Base-by-base conservation (phyloP, 2,329 filamentous ascomycete species). In the Venturia carpophila region DNA sequence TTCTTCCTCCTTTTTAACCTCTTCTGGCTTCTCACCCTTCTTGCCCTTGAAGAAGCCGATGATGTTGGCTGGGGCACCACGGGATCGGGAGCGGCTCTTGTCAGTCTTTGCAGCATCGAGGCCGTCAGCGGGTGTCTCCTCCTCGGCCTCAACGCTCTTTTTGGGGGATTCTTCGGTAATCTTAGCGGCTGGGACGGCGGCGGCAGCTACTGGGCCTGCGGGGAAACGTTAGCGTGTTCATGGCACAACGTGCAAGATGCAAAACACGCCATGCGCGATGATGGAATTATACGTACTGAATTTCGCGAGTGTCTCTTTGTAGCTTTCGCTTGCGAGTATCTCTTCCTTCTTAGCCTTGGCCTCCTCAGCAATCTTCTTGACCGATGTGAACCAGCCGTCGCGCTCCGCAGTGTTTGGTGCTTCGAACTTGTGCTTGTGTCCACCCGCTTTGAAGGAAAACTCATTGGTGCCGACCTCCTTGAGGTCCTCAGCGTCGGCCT, bases 351-450 rank as follows among this genome's bases (percentile, higher is more conserved):
- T 80, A 71, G 88, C 88, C 84, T 94, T 95, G 73, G 91, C 92
- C 80, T 96, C 91, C 63, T 87, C 83, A 64, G 90, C 84, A 82
- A 92, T 91, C 73, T 84, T 79, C 84, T 94, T 92, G 71, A 96
- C 77, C 73, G 92, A 89, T 68, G 86, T 80, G 72, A 96, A 85
- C 94, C 94, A 97, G 83, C 89, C 91, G 78, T 96, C 91, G 75
- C 93, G 92, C 80, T 97, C 92, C 67, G 85, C 80, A 61, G 84
- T 72, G 72, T 74, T 87, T 72, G 81, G 73, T 66, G 93, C 91
- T 85, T 97, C 93, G 84, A 99, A 96, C 67, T 84, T 84, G 84
- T 97, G 92, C 86, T 96, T 96, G 80, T 95, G 88, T 71, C 89
- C 89, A 78, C 89, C 87, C 74, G 90, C 79, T 75, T 88, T 90